These are phyloP conservation scores for Musa balbisiana DNA, from an alignment of 202 grass and related monocot genomes.

Conservation along the genomic window DNA sequence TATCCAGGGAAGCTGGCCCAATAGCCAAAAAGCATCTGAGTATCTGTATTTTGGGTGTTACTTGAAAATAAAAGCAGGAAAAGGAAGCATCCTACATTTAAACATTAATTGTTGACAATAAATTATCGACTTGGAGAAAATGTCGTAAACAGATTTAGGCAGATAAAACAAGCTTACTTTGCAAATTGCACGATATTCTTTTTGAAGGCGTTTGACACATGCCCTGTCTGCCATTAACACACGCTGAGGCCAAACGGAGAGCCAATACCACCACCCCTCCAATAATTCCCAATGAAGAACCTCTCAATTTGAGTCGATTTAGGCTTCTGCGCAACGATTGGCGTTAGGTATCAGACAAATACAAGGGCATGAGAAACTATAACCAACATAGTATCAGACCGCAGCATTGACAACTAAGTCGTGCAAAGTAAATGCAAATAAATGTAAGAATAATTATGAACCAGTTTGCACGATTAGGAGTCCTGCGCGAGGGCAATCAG, in stretches of 20 bases:
- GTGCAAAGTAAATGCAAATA: background rate
- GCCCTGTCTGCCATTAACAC: conserved; percentile 68
- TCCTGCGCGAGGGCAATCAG: too few species aligned
- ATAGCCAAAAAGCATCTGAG: too few species aligned
- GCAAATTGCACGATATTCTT: conserved; percentile 94
- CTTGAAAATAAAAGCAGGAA: too few species aligned
- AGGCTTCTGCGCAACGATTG: background rate
- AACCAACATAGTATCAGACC: background rate
- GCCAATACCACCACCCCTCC: conserved; percentile 3
- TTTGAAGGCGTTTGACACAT: conserved; percentile 92
- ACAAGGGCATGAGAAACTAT: too few species aligned
- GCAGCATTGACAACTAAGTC: background rate
- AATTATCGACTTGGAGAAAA: too few species aligned
- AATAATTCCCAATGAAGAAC: conserved; percentile 5
- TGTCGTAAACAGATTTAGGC: background rate
- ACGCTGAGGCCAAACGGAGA: background rate
- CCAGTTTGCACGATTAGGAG: too few species aligned
- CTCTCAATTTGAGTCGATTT: background rate
- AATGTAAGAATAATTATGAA: background rate
- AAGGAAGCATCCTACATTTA: too few species aligned
- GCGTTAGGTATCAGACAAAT: too few species aligned
- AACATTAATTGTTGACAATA: too few species aligned
- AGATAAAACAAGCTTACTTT: conserved; percentile 39
- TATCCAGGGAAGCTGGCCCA: background rate
- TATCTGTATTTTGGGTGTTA: too few species aligned